Percentiles rank a stretch among this genome's conserved stretches.
phyloP scores from a whole-genome alignment of 306 rosid genomes.

The Prunus padus region DNA sequence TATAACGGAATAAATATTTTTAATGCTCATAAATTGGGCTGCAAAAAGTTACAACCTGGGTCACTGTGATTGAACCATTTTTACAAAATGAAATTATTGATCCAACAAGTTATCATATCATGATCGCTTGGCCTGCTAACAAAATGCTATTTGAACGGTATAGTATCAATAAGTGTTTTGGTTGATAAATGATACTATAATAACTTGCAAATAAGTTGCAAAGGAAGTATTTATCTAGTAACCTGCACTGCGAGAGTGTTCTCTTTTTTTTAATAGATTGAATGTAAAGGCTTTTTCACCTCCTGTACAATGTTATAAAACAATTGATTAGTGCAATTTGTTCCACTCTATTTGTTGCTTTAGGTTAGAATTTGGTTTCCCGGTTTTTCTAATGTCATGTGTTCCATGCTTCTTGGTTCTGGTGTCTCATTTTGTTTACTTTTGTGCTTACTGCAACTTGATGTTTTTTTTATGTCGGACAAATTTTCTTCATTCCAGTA shows the following conservation, averaged over 20 bases:
- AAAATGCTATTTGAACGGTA: neutral
- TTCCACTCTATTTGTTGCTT: neutral
- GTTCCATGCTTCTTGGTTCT: neutral
- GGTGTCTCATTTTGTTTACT: neutral
- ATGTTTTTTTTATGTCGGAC: neutral
- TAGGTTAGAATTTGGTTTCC: neutral
- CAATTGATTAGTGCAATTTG: neutral
- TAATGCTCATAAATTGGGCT: neutral
- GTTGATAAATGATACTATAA: neutral
- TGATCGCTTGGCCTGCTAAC: neutral
- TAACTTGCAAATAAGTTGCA: neutral
- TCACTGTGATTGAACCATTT: neutral
- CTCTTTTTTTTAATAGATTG: neutral
- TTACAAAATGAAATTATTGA: neutral
- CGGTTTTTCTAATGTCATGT: neutral
- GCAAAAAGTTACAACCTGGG: neutral
- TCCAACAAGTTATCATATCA: neutral
- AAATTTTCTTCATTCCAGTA: neutral
- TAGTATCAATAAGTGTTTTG: neutral
- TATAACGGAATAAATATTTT: neutral
- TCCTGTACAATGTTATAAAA: neutral
- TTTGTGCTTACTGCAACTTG: neutral
- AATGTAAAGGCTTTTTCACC: neutral
- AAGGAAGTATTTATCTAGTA: neutral
- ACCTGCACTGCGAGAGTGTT: neutral